A percentile compares a stretch with the other conserved stretches of the same genome.
Conservation (phyloP, 371 early-diverging fungal genomes). For the Aphelidium insulamus region DNA sequence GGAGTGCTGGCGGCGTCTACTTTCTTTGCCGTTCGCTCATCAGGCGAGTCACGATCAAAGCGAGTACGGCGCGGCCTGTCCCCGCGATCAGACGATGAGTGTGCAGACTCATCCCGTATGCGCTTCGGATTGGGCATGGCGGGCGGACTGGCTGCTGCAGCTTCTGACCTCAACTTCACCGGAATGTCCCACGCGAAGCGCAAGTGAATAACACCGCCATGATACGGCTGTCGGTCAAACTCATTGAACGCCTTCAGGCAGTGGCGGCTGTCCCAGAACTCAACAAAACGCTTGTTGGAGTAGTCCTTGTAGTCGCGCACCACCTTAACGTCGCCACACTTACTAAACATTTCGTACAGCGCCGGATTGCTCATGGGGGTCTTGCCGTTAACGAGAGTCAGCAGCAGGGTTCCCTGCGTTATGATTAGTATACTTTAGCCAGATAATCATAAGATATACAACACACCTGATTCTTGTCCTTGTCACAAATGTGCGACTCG, state of each 20-base stretch:
- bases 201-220: no score
- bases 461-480: slow-evolving; percentile 1
- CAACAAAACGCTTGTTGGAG: neutral
- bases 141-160: no score
- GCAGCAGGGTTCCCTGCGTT: neutral
- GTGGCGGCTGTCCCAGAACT: neutral
- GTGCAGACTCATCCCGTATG: no score
- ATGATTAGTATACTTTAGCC: neutral
- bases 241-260: neutral
- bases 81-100: no score
- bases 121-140: no score
- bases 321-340: neutral
- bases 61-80: no score
- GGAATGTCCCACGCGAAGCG: no score
- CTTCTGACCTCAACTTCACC: no score
- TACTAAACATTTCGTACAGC: neutral
- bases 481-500: neutral
- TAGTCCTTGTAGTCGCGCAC: neutral
- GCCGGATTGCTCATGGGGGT: neutral
- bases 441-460: neutral
- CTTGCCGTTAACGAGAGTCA: neutral
- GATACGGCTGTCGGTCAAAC: no score
- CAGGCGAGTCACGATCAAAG: no score
- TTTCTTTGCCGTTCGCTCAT: no score
- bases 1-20: no score